Base-by-base conservation (phyloP, 345 rosid genomes). In the Geranium rotundifolium region DNA sequence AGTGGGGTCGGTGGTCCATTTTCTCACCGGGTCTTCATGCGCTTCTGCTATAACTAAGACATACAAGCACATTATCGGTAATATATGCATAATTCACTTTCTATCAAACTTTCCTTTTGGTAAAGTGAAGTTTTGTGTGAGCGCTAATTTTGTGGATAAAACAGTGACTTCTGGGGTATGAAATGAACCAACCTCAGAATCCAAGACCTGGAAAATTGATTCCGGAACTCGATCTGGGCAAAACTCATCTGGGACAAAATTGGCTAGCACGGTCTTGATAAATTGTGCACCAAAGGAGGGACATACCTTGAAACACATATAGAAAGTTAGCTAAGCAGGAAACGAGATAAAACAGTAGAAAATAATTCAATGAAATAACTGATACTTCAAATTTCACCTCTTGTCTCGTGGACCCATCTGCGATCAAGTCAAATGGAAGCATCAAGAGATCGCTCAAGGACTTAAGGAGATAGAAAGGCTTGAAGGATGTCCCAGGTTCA, bases 391-490 rank as follows among this genome's bases (percentile, higher is more conserved):
- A 73, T 59, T 57, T 34, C 65, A 89, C 98, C 88, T 89, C 98
- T 81, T 71, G 83, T 79, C 98, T 78, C 18, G 81, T 83, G 57
- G 87, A 75, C 52, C 73, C 75, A 66, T 87, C 87, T n/a, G 78
- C 85, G 57, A 92, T 93, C 90, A 92, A 84, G 65, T 85, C 89
- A 31, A 80, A 87, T 67, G 98, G 98, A 69, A 92, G 93, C 98
- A 87, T 92, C 96, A 92, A 84, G 58, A 89, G 89, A 81, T 89
- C 95, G 59, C 95, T 89, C 75, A 92, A 80, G 17, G 91, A 88
- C 71, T 84, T 83, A 19, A 92, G 93, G 57, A 89, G 83, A 67
- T 62, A 74, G 72, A 92, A 92, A 69, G 84, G 69, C 86, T 80
- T 89, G 77, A 84, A 85, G 54, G 89, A 77, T 64, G 77, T 67